Conservation (phyloP, 306 rosid species). For the Glycine latifolia region DNA sequence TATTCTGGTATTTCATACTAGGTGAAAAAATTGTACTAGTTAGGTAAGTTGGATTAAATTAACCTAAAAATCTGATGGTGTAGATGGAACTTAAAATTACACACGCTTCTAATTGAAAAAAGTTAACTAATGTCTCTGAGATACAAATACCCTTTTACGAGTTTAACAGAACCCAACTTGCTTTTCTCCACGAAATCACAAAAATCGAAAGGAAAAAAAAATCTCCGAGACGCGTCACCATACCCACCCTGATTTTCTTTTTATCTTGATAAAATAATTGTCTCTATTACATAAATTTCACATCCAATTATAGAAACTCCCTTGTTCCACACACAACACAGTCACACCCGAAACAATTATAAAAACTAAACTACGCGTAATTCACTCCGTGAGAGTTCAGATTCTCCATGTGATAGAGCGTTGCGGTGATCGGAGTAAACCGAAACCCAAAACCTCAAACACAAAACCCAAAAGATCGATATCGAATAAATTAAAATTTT, state of each 20-base stretch:
- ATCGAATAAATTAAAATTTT: background rate
- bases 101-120: background rate
- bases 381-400: background rate
- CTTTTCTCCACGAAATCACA: conserved; percentile 11
- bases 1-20: background rate
- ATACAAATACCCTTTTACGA: conserved; percentile 10
- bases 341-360: background rate
- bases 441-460: background rate
- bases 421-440: background rate
- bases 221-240: conserved; percentile 21
- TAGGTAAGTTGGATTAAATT: background rate
- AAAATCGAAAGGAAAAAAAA: background rate
- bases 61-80: conserved; percentile 29
- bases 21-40: background rate
- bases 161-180: conserved; percentile 24
- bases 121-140: conserved; percentile 14
- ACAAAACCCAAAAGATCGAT: background rate
- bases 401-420: background rate
- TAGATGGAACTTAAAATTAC: conserved; percentile 28
- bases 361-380: background rate
- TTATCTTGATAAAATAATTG: background rate
- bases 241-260: background rate
- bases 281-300: background rate
- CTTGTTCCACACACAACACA: background rate
- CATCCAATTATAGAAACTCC: conserved; percentile 42